Evolutionary conservation across 2,329 filamentous ascomycete species (phyloP), one percentile per base, ranked within the genome.

Genomic region (Alternaria sp.): DNA sequence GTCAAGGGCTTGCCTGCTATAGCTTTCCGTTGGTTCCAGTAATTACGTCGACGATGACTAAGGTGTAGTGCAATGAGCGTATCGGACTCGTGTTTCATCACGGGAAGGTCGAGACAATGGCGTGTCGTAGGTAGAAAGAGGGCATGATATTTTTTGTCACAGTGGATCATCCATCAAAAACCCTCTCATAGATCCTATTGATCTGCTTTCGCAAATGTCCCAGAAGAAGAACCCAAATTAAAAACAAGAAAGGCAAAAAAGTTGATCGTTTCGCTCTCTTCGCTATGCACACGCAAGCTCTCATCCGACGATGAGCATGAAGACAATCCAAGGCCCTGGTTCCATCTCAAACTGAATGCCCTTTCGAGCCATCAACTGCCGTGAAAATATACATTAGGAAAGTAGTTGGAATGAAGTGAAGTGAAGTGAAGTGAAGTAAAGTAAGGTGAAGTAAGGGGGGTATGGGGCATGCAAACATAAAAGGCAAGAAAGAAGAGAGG

Each of bases 311-410:
- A 16, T 42, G 20, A 28, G 32, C 30, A 16, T 42, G 12, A 9
- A 42, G 39, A 44, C 26, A 38, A 32, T 49, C 32, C 46, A 49
- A 36, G 36, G 4, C 22, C 22, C 24, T 24, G 32, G 46, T 49
- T 49, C 14, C 20, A 36, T 14, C 48, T 36, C 49, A 26, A 43
- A 28, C 51, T 42, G 30, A 42, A 42, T 8, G n/a, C 38, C 54
- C 32, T 36, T 36, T 16, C 32, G 32, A 36, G 32, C 32, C 48
- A 24, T 24, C 48, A 41, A 61, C 48, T 57, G 47, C 54, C 54
- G 28, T 54, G 38, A 28, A 24, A 63, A 56, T 61, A 63, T 57
- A 63, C 61, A 63, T 63, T 63, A 62, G n/a, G 51, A 34, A 59
- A 57, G 42, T 46, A 51, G 36, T 34, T 11, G 38, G 30, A 49